phyloP scores from a whole-genome alignment of 495 filamentous ascomycete species.

The Talaromyces ruber region DNA sequence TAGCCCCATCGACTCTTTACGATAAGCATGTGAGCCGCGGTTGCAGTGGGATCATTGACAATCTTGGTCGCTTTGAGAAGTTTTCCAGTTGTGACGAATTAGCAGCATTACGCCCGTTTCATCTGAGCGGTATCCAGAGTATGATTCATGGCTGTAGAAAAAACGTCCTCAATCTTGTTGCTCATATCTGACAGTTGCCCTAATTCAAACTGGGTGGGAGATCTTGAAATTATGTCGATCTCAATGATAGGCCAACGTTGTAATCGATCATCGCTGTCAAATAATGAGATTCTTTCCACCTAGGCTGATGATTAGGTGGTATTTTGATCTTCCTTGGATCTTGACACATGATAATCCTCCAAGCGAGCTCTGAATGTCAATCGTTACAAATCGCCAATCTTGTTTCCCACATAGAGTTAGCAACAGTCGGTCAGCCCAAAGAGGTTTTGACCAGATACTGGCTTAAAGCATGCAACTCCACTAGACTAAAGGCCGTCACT shows the following conservation, averaged over 20 bases:
- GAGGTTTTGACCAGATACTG: background rate
- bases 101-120: background rate
- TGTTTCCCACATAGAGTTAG: background rate
- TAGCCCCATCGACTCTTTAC: background rate
- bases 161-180: background rate
- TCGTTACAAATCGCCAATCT: background rate
- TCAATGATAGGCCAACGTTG: background rate
- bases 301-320: background rate
- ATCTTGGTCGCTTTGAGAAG: background rate
- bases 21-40: constrained; percentile 2
- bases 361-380: background rate
- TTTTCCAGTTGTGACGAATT: background rate
- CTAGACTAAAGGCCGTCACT: background rate
- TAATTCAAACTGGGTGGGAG: background rate
- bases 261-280: constrained; percentile 3
- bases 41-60: background rate
- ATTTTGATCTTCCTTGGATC: background rate
- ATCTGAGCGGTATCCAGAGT: background rate
- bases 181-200: background rate
- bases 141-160: background rate
- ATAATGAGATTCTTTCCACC: background rate
- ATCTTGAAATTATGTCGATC: background rate
- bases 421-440: background rate
- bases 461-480: background rate
- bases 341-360: background rate